These are phyloP conservation scores for Ophiocordyceps unilateralis DNA, from an alignment of 2,329 filamentous ascomycete species.

Conservation along the genomic window DNA sequence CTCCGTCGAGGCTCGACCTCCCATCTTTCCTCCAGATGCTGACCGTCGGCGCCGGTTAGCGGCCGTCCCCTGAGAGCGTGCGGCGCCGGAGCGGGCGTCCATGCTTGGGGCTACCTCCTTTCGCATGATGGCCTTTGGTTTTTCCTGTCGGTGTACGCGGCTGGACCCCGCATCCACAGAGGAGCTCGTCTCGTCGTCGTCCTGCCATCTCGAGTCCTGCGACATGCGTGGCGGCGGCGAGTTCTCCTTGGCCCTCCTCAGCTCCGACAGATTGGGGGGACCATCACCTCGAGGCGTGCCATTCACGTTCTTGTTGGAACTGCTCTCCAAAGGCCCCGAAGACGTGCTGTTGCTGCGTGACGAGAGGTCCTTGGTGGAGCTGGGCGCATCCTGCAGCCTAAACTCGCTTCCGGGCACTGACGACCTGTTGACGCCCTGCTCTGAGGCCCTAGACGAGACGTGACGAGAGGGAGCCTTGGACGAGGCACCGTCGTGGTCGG, in stretches of 20 bases:
- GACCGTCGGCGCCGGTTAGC: background rate
- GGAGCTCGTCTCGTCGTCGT: slow-evolving; percentile 31
- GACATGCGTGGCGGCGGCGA: slow-evolving; percentile 31
- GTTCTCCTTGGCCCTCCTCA: slow-evolving; percentile 19
- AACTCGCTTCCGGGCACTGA: slow-evolving; percentile 33
- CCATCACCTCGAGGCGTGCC: slow-evolving; percentile 11
- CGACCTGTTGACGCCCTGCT: slow-evolving; percentile 10
- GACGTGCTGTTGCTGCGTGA: slow-evolving; percentile 24
- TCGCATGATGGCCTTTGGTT: slow-evolving; percentile 35
- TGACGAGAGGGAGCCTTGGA: slow-evolving; percentile 30
- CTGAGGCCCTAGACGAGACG: slow-evolving; percentile 22
- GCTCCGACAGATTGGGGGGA: slow-evolving; percentile 6
- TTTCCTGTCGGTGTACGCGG: slow-evolving; percentile 20
- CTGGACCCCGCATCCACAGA: slow-evolving; percentile 24
- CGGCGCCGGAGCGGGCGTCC: background rate
- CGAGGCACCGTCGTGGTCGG: slow-evolving; percentile 38
- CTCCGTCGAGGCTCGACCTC: slow-evolving; percentile 8
- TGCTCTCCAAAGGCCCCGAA: slow-evolving; percentile 17
- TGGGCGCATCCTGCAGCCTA: slow-evolving; percentile 67
- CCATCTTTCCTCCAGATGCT: slow-evolving; percentile 11
- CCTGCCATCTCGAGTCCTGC: slow-evolving; percentile 38
- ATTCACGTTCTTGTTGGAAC: slow-evolving; percentile 17
- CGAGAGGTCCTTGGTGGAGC: slow-evolving; percentile 32
- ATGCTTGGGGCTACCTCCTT: slow-evolving; percentile 42
- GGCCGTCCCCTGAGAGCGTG: background rate